Evolutionary conservation across 2,329 filamentous ascomycete genomes (phyloP).

Genomic region (Nothopassalora personata): DNA sequence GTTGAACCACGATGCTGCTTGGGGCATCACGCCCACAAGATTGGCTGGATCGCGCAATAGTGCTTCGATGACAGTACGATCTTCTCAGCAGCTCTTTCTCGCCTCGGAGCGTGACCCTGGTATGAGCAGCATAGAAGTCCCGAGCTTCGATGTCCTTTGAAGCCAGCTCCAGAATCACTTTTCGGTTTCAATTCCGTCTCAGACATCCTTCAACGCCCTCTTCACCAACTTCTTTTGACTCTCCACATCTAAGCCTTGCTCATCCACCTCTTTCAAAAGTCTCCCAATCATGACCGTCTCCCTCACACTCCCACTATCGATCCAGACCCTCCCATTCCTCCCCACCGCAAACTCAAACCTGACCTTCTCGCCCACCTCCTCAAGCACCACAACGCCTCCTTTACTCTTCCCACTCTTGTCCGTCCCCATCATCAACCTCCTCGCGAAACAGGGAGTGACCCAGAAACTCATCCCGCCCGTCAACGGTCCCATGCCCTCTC

Average conservation of each 20-base stretch:
- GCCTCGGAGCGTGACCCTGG: background rate
- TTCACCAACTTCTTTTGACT: constrained; percentile 67
- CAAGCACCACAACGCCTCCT: constrained; percentile 66
- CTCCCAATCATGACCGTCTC: constrained; percentile 72
- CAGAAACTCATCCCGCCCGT: constrained; percentile 80
- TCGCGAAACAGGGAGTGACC: constrained; percentile 74
- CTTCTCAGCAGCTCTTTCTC: background rate
- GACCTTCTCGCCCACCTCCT: constrained; percentile 74
- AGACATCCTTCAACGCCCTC: constrained; percentile 56
- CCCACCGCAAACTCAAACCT: constrained; percentile 93
- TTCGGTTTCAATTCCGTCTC: background rate
- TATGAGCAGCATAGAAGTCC: background rate
- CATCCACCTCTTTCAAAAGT: constrained; percentile 73
- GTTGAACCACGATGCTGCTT: background rate
- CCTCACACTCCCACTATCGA: constrained; percentile 69
- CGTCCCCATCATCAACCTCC: constrained; percentile 61
- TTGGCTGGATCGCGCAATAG: background rate
- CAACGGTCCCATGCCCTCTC: constrained; percentile 79
- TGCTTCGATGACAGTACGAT: background rate
- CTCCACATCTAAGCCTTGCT: constrained; percentile 56
- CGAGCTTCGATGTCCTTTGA: background rate
- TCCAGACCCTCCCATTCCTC: constrained; percentile 87
- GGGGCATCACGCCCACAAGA: background rate
- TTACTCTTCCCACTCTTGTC: constrained; percentile 40
- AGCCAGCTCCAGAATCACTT: background rate